A percentile compares a stretch with the other conserved stretches of the same genome.
Evolutionary conservation across 495 filamentous ascomycete species (phyloP).

Genomic region (Penicillium pancosmium): DNA sequence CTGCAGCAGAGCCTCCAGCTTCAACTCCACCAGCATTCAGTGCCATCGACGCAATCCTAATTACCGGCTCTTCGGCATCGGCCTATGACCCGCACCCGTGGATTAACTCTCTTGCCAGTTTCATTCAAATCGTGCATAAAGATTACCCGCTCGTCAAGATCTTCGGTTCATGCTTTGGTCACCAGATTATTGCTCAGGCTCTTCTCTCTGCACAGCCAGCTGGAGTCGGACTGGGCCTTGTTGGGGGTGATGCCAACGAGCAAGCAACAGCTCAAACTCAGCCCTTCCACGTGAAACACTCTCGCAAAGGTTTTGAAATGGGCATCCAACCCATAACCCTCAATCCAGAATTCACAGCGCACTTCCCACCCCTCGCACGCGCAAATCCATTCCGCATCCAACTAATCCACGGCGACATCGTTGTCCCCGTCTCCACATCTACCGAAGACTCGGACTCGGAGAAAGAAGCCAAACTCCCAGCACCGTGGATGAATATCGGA

Average conservation of each 20-base stretch:
- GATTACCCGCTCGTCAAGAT: constrained; percentile 46
- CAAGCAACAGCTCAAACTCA: background rate
- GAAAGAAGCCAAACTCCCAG: constrained; percentile 24
- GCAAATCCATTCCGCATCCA: constrained; percentile 32
- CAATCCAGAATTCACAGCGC: constrained; percentile 27
- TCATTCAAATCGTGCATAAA: constrained; percentile 36
- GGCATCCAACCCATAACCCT: constrained; percentile 42
- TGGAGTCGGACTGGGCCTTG: background rate
- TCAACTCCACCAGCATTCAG: constrained; percentile 16
- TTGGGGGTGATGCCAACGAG: no score
- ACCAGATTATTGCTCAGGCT: constrained; percentile 49
- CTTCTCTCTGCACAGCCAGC: constrained; percentile 24
- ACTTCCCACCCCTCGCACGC: constrained; percentile 28
- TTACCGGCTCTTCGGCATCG: constrained; percentile 41
- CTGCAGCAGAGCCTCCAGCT: constrained; percentile 1
- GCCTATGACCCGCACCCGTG: constrained; percentile 41
- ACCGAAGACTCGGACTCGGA: constrained; percentile 32
- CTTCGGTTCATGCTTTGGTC: constrained; percentile 54
- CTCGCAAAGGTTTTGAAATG: constrained; percentile 39
- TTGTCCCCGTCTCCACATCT: constrained; percentile 32
- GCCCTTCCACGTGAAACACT: constrained; percentile 27
- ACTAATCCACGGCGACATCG: constrained; percentile 39
- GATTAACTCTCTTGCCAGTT: constrained; percentile 34
- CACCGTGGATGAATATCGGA: constrained; percentile 41
- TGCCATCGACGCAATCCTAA: constrained; percentile 42